phyloP scores from a whole-genome alignment of 441 rosid genomes.

The Geranium incanum region DNA sequence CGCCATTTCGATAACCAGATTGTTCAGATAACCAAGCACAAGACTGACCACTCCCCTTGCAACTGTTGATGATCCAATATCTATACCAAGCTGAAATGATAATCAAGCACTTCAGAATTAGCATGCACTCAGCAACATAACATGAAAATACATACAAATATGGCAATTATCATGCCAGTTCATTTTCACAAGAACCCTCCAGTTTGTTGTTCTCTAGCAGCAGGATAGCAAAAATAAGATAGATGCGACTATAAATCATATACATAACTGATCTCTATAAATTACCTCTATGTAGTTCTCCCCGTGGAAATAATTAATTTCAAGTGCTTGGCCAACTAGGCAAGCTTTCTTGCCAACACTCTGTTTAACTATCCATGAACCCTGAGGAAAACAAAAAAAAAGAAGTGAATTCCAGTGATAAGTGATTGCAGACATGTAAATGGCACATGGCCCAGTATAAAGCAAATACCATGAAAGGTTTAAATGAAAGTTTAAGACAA shows the following conservation, averaged over 20 bases:
- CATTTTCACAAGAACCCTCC: background rate
- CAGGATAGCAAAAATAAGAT: background rate
- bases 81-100: slow-evolving; percentile 75
- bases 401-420: slow-evolving; percentile 1
- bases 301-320: slow-evolving; percentile 82
- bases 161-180: background rate
- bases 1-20: slow-evolving; percentile 91
- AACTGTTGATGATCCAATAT: slow-evolving; percentile 87
- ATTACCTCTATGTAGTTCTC: slow-evolving; percentile 83
- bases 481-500: background rate
- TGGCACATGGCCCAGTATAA: slow-evolving; percentile 2
- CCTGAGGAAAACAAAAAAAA: slow-evolving; percentile 41
- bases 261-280: background rate
- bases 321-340: slow-evolving; percentile 87
- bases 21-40: slow-evolving; percentile 91
- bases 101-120: background rate
- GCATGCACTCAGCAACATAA: background rate
- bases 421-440: background rate
- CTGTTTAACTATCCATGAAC: slow-evolving; percentile 96
- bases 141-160: background rate
- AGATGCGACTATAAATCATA: background rate
- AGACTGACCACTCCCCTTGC: slow-evolving; percentile 96
- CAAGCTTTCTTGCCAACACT: slow-evolving; percentile 98
- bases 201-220: background rate
- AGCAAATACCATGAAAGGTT: background rate